Evolutionary conservation across 2,329 filamentous ascomycete species (phyloP), one percentile per base, ranked within the genome.

Genomic region (Calycina herbarum): DNA sequence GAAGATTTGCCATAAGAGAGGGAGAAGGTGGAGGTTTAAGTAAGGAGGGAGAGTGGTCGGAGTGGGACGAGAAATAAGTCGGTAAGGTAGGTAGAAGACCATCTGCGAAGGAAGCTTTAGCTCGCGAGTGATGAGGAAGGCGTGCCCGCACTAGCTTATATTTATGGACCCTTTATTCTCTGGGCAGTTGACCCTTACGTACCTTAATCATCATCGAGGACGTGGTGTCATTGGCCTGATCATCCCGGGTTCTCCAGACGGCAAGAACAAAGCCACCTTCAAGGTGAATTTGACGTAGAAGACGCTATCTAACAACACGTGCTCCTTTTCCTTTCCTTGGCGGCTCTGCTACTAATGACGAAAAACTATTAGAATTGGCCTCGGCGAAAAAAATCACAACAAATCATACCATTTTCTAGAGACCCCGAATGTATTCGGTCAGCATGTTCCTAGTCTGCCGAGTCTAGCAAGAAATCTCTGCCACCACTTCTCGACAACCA

Each of bases 111-210:
- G 20, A 57, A 8, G 15, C 13, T 11, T 24, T 27, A 27, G 48
- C 20, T 51, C 3, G 10, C 20, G 8, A 4, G 7, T 24, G 48
- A 51, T 51, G 48, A 51, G 48, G 48, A 24, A 51, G 48, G n/a
- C 48, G 48, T 51, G 48, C 48, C 48, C 48, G 48, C 20, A 51
- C 48, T 51, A 51, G n/a, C 42, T 48, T 48, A 48, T 48, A n/a
- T 24, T 48, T 13, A n/a, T 24, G 10, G n/a, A 51, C 24, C 48
- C 48, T 11, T 10, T 51, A 5, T 51, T 48, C 6, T 10, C 20
- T 24, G 48, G n/a, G 10, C 7, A 11, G n/a, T 51, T 24, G n/a
- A 8, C 15, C 42, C 42, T n/a, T 7, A 8, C 10, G 35, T 38
- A 5, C 42, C n/a, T 51, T 10, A 20, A 10, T 51, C 7, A 11